Conservation (phyloP, 805 yeast species). For the Saturnispora sekii region DNA sequence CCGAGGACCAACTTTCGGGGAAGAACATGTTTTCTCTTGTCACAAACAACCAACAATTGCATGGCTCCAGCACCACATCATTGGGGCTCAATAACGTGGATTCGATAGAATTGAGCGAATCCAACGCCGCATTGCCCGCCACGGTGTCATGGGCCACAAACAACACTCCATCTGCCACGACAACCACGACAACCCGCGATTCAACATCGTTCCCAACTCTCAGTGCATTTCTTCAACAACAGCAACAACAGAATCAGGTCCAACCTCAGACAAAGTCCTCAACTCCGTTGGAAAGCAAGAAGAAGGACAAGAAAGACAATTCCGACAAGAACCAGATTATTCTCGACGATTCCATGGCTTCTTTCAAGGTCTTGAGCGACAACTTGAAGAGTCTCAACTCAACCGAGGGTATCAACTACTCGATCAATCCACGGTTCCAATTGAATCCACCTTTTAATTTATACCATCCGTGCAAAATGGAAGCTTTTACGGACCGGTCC, state of each 20-base stretch:
- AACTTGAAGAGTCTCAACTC: constrained; percentile 20
- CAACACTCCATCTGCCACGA: constrained; percentile 17
- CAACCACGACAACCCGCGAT: constrained; percentile 1
- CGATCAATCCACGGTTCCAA: constrained; percentile 20
- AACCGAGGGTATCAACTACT: constrained; percentile 17
- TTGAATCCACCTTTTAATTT: constrained; percentile 7
- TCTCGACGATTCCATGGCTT: constrained; percentile 18
- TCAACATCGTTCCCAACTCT: constrained; percentile 45
- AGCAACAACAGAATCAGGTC: constrained; percentile 23
- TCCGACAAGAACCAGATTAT: constrained; percentile 15
- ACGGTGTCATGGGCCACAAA: constrained; percentile 56
- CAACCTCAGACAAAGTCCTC: constrained; percentile 9
- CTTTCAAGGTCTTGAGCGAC: constrained; percentile 22
- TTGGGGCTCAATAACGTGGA: too few relatives aligned
- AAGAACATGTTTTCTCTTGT: constrained; percentile 25
- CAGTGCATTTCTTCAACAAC: constrained; percentile 22
- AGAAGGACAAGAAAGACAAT: constrained; percentile 22
- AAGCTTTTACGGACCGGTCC: constrained; percentile 11
- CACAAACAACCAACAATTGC: constrained; percentile 11
- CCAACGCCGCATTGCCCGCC: constrained; percentile 39
- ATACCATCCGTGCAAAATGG: constrained; percentile 20
- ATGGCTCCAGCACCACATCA: background rate
- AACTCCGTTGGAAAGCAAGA: constrained; percentile 9
- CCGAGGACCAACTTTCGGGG: constrained; percentile 34
- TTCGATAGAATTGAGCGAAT: too few relatives aligned